A percentile compares a stretch with the other conserved stretches of the same genome.
Conservation (phyloP, 768 basidiomycete species). For the Hypholoma fasciculare region DNA sequence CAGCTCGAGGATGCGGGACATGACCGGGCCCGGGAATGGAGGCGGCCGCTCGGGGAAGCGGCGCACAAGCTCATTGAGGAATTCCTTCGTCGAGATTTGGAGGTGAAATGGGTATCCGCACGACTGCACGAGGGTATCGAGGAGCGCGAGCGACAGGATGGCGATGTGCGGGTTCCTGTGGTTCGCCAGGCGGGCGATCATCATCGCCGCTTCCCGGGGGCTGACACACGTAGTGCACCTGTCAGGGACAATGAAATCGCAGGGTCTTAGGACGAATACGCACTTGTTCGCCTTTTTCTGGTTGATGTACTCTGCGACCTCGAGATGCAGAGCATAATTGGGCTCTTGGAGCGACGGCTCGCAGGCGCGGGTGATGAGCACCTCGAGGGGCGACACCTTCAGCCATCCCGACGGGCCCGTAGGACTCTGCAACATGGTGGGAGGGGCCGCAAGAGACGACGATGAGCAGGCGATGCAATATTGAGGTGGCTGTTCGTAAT, state of each 20-base stretch:
- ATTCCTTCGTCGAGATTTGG: constrained; percentile 96
- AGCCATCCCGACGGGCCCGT: constrained; percentile 48
- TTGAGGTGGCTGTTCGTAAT: constrained; percentile 8
- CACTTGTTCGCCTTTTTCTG: constrained; percentile 96
- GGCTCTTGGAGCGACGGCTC: constrained; percentile 86
- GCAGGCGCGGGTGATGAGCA: constrained; percentile 80
- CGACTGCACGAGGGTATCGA: constrained; percentile 90
- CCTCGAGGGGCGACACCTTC: constrained; percentile 62
- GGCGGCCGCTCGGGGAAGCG: constrained; percentile 98
- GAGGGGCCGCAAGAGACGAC: neutral
- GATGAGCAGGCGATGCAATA: neutral
- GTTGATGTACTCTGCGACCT: constrained; percentile 93
- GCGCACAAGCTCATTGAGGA: constrained; percentile 96
- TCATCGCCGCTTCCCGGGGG: constrained; percentile 90
- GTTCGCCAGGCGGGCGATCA: constrained; percentile 81
- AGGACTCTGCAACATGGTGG: constrained; percentile 49
- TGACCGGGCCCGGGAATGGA: constrained; percentile 91
- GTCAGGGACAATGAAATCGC: neutral
- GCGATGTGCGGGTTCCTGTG: constrained; percentile 91
- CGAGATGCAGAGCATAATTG: constrained; percentile 89
- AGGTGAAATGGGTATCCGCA: constrained; percentile 98
- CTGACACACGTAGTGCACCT: constrained; percentile 34
- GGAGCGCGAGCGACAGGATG: constrained; percentile 79
- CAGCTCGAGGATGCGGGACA: constrained; percentile 91
- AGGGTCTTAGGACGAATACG: constrained; percentile 21